Base-by-base conservation (phyloP, 2,329 filamentous ascomycete genomes). In the Penicillium oxalicum region DNA sequence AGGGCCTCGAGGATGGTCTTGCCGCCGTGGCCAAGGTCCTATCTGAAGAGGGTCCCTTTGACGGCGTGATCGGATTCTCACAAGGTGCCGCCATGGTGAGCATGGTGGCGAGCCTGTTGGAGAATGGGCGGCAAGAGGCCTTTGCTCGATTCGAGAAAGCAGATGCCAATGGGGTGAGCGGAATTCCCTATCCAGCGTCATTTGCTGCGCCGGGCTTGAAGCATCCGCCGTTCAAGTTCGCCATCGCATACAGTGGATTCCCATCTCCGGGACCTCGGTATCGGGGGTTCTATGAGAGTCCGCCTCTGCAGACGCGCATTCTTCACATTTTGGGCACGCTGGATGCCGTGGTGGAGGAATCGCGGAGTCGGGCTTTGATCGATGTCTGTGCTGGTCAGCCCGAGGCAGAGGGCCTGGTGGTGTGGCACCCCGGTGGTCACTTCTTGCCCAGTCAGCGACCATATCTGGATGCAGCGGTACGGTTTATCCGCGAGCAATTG, bases 301-400 rank as follows among this genome's bases (percentile, higher is more conserved):
- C 88, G 12, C 77, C 79, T 64, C 84, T 96, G 50, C 68, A 65
- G 53, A 95, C 91, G 51, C 87, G 88, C 0, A 81, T 87, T 53
- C 66, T 95, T 69, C 89, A 95, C 71, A 86, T 90, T 58, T 67
- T 95, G 26, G 91, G 91, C 1, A 85, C 82, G 46, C 73, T 95
- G 58, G 91, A 96, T 72, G 88, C 86, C 2, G 88, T 96, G 0
- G 91, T 97, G 0, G 87, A 90, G 29, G 91, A 96, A 73, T 69
- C 70, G 45, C 75, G 88, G 61, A 88, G 82, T 65, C 74, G 79
- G 60, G 78, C 74, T 24, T 70, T 96, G 49, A 77, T 87, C 2
- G 82, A 89, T 25, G 76, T 78, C 40, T 88, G 83, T 66, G 77
- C 66, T 54, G 76, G 75, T 40, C 75, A 62, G 74, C 81, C 55